Conservation (phyloP, 176 grass and related monocot species). For the Oryza nivara region DNA sequence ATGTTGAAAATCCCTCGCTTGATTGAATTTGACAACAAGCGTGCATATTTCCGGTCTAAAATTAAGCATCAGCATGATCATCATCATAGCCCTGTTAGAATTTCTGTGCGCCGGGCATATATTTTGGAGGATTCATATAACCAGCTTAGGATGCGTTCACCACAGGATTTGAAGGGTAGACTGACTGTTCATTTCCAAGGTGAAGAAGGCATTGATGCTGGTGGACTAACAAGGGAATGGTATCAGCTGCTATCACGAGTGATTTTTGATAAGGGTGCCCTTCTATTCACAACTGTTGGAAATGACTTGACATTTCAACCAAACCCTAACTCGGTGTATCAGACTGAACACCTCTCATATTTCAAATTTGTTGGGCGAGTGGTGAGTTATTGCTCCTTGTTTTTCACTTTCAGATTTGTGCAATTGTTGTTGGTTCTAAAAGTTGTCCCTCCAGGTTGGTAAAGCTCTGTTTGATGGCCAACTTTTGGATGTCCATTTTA, state of each 20-base stretch:
- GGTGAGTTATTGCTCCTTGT: slow-evolving; percentile 55
- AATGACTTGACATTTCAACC: slow-evolving; percentile 99
- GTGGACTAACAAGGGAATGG: slow-evolving; percentile 98
- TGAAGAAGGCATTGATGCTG: slow-evolving; percentile 99
- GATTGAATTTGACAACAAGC: slow-evolving; percentile 98
- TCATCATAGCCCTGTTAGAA: slow-evolving; percentile 97
- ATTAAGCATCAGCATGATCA: slow-evolving; percentile 99
- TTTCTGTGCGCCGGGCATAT: slow-evolving; percentile 93
- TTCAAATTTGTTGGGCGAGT: slow-evolving; percentile 99
- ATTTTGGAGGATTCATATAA: slow-evolving; percentile 99
- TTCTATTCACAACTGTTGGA: slow-evolving; percentile 97
- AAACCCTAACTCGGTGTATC: slow-evolving; percentile 96
- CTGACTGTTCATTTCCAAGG: slow-evolving; percentile 98
- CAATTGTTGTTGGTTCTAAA: slow-evolving; percentile 23
- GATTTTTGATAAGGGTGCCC: slow-evolving; percentile 91
- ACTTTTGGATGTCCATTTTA: slow-evolving; percentile 97
- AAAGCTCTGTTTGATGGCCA: slow-evolving; percentile 98
- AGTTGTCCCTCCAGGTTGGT: slow-evolving; percentile 67
- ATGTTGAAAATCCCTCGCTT: slow-evolving; percentile 94
- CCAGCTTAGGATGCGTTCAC: slow-evolving; percentile 95
- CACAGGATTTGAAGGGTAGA: slow-evolving; percentile 90
- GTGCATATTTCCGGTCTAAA: slow-evolving; percentile 94
- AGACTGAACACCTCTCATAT: slow-evolving; percentile 98
- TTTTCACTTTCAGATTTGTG: slow-evolving; percentile 25
- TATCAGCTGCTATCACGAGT: slow-evolving; percentile 92